Evolutionary conservation across 148 eudicot species (phyloP).

Genomic region (Drosera capensis): DNA sequence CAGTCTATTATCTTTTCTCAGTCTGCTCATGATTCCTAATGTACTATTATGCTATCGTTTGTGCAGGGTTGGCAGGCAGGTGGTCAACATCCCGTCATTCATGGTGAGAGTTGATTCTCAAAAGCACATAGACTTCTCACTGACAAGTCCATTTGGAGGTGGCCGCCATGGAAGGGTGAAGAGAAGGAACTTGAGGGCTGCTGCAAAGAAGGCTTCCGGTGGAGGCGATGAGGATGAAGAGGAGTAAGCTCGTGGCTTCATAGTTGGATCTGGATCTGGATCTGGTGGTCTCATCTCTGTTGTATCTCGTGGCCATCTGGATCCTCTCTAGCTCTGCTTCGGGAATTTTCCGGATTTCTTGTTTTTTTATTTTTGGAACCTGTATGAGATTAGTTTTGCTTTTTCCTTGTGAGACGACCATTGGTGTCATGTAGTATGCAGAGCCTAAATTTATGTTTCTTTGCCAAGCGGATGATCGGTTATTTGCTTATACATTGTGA

Average conservation of each 20-base stretch:
- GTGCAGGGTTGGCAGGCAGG: constrained; percentile 39
- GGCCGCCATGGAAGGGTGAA: constrained; percentile 50
- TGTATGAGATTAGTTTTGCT: too few species aligned
- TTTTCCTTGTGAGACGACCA: too few species aligned
- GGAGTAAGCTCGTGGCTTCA: constrained; percentile 14
- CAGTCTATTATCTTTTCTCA: not conserved
- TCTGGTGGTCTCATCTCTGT: too few species aligned
- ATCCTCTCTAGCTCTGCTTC: too few species aligned
- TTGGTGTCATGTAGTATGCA: too few species aligned
- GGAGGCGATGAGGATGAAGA: constrained; percentile 47
- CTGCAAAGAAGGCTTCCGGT: constrained; percentile 44
- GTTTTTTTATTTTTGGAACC: too few species aligned
- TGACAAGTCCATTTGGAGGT: constrained; percentile 45
- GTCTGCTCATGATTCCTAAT: not conserved
- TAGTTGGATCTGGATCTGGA: not conserved
- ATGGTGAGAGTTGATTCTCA: constrained; percentile 48
- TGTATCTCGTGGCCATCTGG: too few species aligned
- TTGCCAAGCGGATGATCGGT: too few species aligned
- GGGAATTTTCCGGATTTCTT: too few species aligned
- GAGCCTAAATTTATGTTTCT: too few species aligned
- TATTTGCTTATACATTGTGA: too few species aligned
- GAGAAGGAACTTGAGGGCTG: constrained; percentile 39
- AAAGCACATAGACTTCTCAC: constrained; percentile 41
- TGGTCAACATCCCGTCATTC: constrained; percentile 41
- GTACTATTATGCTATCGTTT: not conserved